Evolutionary conservation across 176 grass and related monocot genomes (phyloP).

Genomic region (Aegilops speltoides): DNA sequence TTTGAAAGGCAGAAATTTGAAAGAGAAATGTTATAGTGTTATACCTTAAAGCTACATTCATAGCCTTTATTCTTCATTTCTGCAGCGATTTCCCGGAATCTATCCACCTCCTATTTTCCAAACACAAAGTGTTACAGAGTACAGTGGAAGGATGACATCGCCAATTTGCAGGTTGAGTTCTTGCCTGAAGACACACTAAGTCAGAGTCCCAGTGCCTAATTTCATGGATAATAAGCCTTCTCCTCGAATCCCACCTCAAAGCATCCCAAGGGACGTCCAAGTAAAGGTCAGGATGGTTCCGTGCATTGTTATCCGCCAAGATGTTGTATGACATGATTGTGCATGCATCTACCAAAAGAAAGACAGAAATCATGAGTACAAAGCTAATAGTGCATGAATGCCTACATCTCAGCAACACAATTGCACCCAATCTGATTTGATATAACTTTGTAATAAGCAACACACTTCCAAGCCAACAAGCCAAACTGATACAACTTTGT

Average conservation of each 20-base stretch:
- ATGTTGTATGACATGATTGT: constrained; percentile 93
- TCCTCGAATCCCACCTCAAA: constrained; percentile 74
- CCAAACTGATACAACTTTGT: background rate
- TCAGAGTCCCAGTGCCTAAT: constrained; percentile 72
- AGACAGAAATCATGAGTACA: background rate
- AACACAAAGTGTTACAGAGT: constrained; percentile 26
- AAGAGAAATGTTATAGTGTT: constrained; percentile 2
- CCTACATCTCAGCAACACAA: background rate
- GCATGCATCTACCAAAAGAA: constrained; percentile 55
- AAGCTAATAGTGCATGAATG: background rate
- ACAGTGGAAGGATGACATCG: background rate
- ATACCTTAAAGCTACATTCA: constrained; percentile 71
- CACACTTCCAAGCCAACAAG: background rate
- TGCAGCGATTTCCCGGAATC: constrained; percentile 48
- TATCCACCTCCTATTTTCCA: constrained; percentile 75
- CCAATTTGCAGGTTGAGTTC: constrained; percentile 10
- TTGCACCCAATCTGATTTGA: background rate
- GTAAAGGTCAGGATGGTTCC: constrained; percentile 69
- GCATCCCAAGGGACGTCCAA: constrained; percentile 56
- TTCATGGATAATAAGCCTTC: constrained; percentile 63
- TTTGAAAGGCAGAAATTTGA: background rate
- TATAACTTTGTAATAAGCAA: background rate
- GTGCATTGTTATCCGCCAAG: constrained; percentile 69
- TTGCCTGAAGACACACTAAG: constrained; percentile 88
- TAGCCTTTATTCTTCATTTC: constrained; percentile 66